Percentiles rank a stretch among this genome's conserved stretches.
These are phyloP conservation scores for Nakazawaea peltata DNA, from an alignment of 805 yeast species.

Conservation along the genomic window DNA sequence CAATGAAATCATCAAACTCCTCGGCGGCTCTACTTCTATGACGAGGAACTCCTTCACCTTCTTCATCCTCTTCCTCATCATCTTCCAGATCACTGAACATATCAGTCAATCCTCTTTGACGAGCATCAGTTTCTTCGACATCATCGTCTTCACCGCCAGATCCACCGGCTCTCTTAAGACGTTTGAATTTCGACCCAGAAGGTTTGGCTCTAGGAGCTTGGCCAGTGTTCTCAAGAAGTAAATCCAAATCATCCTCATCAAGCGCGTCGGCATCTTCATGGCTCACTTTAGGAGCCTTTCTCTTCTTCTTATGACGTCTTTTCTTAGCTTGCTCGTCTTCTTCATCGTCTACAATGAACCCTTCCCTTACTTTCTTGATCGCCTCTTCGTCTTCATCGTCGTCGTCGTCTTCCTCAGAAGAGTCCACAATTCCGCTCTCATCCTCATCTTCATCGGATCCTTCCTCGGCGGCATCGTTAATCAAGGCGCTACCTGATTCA, in stretches of 20 bases:
- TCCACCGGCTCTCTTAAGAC: conserved; percentile 67
- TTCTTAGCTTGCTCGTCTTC: conserved; percentile 37
- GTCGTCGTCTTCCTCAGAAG: conserved; percentile 88
- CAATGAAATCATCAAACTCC: conserved; percentile 95
- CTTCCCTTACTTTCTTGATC: conserved; percentile 73
- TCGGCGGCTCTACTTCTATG: conserved; percentile 38
- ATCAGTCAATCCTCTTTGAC: conserved; percentile 43
- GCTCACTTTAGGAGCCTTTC: conserved; percentile 21
- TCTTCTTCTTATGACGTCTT: conserved; percentile 30
- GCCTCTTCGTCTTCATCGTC: conserved; percentile 87
- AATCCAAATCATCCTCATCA: conserved; percentile 93
- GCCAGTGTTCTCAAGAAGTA: conserved; percentile 86
- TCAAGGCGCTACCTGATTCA: conserved; percentile 21
- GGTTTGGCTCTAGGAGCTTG: conserved; percentile 36
- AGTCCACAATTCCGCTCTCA: conserved; percentile 35
- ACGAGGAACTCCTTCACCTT: conserved; percentile 23
- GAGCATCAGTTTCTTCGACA: conserved; percentile 11
- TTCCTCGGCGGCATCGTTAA: conserved; percentile 8
- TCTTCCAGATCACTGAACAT: conserved; percentile 62
- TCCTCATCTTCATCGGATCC: conserved; percentile 29
- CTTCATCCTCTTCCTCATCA: conserved; percentile 19
- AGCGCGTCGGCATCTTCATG: conserved; percentile 56
- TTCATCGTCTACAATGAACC: conserved; percentile 90
- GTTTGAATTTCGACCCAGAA: conserved; percentile 52
- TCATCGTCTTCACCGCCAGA: conserved; percentile 26